Conservation (phyloP, 495 filamentous ascomycete species). For the Chaetomium cochliodes region DNA sequence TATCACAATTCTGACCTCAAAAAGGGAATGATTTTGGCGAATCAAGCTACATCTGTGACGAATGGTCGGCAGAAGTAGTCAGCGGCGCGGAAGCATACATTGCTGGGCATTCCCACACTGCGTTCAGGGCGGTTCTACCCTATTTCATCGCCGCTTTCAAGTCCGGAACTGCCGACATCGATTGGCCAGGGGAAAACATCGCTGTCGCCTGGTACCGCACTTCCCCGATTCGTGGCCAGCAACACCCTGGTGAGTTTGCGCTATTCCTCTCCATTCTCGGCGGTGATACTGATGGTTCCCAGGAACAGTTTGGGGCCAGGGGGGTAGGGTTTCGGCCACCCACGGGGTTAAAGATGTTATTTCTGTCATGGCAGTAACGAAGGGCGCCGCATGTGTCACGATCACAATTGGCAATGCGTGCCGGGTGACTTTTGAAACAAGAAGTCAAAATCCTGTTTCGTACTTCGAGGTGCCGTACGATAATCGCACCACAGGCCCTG, state of each 20-base stretch:
- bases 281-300: background rate
- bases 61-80: slow-evolving; percentile 50
- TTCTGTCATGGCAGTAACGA: slow-evolving; percentile 46
- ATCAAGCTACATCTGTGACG: slow-evolving; percentile 68
- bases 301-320: slow-evolving; percentile 50
- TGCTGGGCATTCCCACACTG: slow-evolving; percentile 38
- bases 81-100: slow-evolving; percentile 53
- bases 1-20: slow-evolving; percentile 22
- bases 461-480: slow-evolving; percentile 57
- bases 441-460: slow-evolving; percentile 37
- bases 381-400: slow-evolving; percentile 37
- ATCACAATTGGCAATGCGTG: slow-evolving; percentile 51
- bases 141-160: slow-evolving; percentile 67
- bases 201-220: slow-evolving; percentile 67
- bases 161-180: slow-evolving; percentile 43
- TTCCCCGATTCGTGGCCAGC: slow-evolving; percentile 36
- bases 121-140: slow-evolving; percentile 53
- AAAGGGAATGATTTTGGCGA: slow-evolving; percentile 79
- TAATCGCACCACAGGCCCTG: slow-evolving; percentile 46
- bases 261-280: slow-evolving; percentile 26
- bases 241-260: slow-evolving; percentile 41
- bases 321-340: slow-evolving; percentile 41
- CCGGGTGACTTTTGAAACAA: slow-evolving; percentile 43
- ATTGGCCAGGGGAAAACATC: slow-evolving; percentile 46
- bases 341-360: slow-evolving; percentile 47